Percentiles rank a stretch among this genome's conserved stretches.
These are phyloP conservation scores for Termitomyces sp. DNA, from an alignment of 1,284 basidiomycete species.

Conservation along the genomic window DNA sequence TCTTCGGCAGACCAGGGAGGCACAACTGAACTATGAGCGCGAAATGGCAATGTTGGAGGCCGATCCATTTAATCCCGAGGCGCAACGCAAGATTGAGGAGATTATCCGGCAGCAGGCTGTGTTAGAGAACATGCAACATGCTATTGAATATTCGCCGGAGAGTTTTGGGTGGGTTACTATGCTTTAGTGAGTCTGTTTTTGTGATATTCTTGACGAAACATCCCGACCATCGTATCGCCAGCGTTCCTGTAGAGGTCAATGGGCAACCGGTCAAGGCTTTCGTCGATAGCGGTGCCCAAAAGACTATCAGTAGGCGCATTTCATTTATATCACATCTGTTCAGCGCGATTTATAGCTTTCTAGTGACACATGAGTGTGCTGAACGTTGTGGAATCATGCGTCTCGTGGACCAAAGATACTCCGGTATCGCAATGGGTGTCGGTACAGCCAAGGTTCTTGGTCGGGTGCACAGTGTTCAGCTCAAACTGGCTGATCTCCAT, in stretches of 20 bases:
- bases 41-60: conserved; percentile 72
- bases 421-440: conserved; percentile 92
- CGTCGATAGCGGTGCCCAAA: conserved; percentile 96
- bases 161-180: conserved; percentile 92
- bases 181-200: conserved; percentile 72
- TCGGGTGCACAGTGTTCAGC: conserved; percentile 88
- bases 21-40: conserved; percentile 51
- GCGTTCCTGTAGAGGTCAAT: conserved; percentile 88
- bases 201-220: not conserved
- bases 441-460: conserved; percentile 95
- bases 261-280: conserved; percentile 90
- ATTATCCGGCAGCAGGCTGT: conserved; percentile 88
- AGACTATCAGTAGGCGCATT: conserved; percentile 80
- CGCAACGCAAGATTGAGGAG: conserved; percentile 92
- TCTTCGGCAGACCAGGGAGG: conserved; percentile 57
- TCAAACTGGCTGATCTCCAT: conserved; percentile 80
- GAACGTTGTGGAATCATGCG: conserved; percentile 95
- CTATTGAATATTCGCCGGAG: conserved; percentile 89
- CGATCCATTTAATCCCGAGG: conserved; percentile 88
- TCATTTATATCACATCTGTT: not conserved
- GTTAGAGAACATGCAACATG: conserved; percentile 87
- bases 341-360: conserved; percentile 9
- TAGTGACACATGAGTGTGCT: conserved; percentile 93
- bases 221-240: conserved; percentile 24
- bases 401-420: conserved; percentile 82